Base-by-base conservation (phyloP, 225 moss, liverwort and hornwort genomes). In the Antitrichia curtipendula region DNA sequence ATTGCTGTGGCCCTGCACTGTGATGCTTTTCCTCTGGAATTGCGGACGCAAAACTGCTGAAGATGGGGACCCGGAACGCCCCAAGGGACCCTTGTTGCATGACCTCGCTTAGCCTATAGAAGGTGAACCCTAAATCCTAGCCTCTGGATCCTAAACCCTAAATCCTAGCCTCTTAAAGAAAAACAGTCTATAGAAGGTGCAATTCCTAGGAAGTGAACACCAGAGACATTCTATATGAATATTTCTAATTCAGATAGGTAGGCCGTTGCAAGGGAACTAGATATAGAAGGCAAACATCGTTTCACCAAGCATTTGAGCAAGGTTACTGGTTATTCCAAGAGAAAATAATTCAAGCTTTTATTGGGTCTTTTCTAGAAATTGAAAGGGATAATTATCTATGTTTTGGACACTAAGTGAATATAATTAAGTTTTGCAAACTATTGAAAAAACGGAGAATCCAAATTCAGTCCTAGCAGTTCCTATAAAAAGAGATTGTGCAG, bases 401-500 rank as follows among this genome's bases (percentile, higher is more conserved):
- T 31, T 18, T 73, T 47, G 73, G 19, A 47, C 4, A 31, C 7
- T 17, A 12, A 12, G 19, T 47, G 19, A 47, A 29, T 47, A 47
- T 7, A 57, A 11, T 47, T 73, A 29, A 47, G 7, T 45, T 73
- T 73, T 47, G 3, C 11, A 73, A 47, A 73, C 7, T 29, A 1
- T 15, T 12, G 19, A 47, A 47, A 47, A 31, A 19, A 47, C 3
- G 19, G 13, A 13, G 21, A 34, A 50, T 75, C 13, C 47, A 13
- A 28, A 17, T 72, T 45, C 1, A 0, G 41, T 2, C 2, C 2
- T 41, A 25, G 2, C n/a, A n/a, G n/a, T n/a, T n/a, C n/a, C n/a
- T n/a, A n/a, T n/a, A n/a, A n/a, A n/a, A n/a, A n/a, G 0, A 41
- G 0, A 70, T 15, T 41, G 5, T 65, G 6, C 5, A 65, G 0